Evolutionary conservation across 192 early-diverging fungal species (phyloP), one percentile per base, ranked within the genome.

Genomic region (Umbelopsis isabellina): DNA sequence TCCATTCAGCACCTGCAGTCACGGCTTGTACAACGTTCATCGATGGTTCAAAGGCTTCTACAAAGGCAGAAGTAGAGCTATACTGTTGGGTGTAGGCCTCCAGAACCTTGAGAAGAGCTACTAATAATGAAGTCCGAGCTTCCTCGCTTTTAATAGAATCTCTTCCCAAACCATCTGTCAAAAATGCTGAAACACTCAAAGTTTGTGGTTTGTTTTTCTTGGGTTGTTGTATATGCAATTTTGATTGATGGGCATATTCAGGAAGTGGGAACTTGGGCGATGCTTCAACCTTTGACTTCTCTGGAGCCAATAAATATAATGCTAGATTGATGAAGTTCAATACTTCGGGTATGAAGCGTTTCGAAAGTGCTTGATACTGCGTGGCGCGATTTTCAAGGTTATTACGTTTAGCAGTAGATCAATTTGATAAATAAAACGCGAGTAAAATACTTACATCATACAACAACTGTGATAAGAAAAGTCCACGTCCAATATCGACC

Each of bases 401-500:
- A 53, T 16, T 27, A 18, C 27, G 1, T 15, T 16, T 5, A 61
- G 1, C 18, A 8, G n/a, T 1, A 50, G 23, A 50, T 25, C 12
- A 13, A 23, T 61, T 3, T 35, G 12, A 7, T 11, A 61, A 35
- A 35, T 8, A 0, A 25, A 12, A 61, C 0, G 8, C 20, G 27
- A 2, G 27, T 30, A 74, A 74, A 71, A 67, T 84, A 82, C 46
- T 66, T 69, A 92, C 85, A 76, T 93, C 90, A 48, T 78, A 75
- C 33, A 93, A 79, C 33, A 94, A 65, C 48, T 89, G 87, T 46
- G 89, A 89, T n/a, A 98, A 76, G 68, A 91, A 86, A 55, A 98
- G 67, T 12, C 95, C 96, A n/a, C 80, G 78, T 4, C 85, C 73
- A 3, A 93, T 61, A 77, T 94, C 94, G 15, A 79, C 74, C 67